phyloP scores from a whole-genome alignment of 768 basidiomycete genomes.

The Trametes sanguinea region DNA sequence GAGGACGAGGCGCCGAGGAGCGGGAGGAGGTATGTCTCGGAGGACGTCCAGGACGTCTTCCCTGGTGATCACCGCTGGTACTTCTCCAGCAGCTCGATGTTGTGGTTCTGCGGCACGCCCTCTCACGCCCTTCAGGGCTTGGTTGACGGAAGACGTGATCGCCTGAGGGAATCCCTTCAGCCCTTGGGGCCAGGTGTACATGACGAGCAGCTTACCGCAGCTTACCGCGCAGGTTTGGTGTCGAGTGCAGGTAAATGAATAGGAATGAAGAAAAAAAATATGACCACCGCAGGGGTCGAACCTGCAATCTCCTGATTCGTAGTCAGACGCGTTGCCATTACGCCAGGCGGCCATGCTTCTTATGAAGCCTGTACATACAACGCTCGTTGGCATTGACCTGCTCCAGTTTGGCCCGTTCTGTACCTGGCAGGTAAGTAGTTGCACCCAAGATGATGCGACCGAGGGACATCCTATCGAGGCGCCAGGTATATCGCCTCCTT shows the following conservation, averaged over 20 bases:
- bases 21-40: slow-evolving; percentile 73
- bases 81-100: slow-evolving; percentile 73
- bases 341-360: slow-evolving; percentile 20
- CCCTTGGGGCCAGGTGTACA: neutral
- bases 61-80: slow-evolving; percentile 79
- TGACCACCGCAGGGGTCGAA: slow-evolving; percentile 91
- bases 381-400: too few species aligned
- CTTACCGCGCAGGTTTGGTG: slow-evolving; percentile 62
- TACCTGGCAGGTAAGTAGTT: too few species aligned
- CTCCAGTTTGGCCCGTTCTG: too few species aligned
- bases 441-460: too few species aligned
- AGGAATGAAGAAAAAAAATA: too few species aligned
- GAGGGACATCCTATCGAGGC: too few species aligned
- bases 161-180: slow-evolving; percentile 49
- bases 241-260: too few species aligned
- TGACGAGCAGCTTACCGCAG: slow-evolving; percentile 52
- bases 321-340: slow-evolving; percentile 27
- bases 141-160: slow-evolving; percentile 80
- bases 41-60: slow-evolving; percentile 73
- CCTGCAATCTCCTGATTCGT: slow-evolving; percentile 87
- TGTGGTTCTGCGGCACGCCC: slow-evolving; percentile 72
- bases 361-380: too few species aligned
- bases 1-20: slow-evolving; percentile 79
- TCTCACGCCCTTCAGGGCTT: slow-evolving; percentile 87
- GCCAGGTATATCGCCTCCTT: too few species aligned